A percentile compares a stretch with the other conserved stretches of the same genome.
These are phyloP conservation scores for Pseudopyricularia javanii DNA, from an alignment of 2,329 filamentous ascomycete genomes.

Conservation along the genomic window DNA sequence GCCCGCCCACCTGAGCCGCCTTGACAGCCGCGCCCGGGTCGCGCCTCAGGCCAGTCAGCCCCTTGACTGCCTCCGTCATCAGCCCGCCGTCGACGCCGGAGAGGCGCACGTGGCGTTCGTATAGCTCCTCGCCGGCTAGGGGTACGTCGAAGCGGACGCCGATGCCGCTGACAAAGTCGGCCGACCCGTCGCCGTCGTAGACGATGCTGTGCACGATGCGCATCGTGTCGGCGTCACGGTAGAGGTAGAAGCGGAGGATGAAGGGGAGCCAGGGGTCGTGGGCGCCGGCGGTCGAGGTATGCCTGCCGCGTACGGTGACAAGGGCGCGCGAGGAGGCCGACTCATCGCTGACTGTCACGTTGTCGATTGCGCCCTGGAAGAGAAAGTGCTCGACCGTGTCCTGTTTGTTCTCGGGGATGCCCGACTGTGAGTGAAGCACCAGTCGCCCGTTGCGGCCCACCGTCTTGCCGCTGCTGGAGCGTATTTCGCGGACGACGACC, in stretches of 20 bases:
- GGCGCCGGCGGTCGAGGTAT: constrained; percentile 28
- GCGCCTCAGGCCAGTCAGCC: constrained; percentile 43
- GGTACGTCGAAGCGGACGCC: constrained; percentile 45
- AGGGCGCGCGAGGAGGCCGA: constrained; percentile 7
- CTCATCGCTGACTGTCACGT: constrained; percentile 32
- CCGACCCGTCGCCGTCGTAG: constrained; percentile 34
- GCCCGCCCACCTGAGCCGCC: constrained; percentile 35
- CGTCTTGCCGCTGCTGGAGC: constrained; percentile 24
- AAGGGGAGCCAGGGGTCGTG: constrained; percentile 34
- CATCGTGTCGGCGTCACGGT: constrained; percentile 41
- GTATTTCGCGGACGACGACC: constrained; percentile 24
- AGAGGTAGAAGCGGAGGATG: constrained; percentile 44
- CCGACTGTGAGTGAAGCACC: constrained; percentile 38
- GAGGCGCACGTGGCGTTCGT: constrained; percentile 46
- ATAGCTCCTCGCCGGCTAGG: constrained; percentile 35
- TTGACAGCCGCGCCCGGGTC: constrained; percentile 38
- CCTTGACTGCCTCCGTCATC: constrained; percentile 44
- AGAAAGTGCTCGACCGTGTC: constrained; percentile 24
- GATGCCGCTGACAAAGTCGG: constrained; percentile 39
- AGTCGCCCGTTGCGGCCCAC: constrained; percentile 35
- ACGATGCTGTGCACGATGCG: constrained; percentile 42
- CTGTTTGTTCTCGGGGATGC: constrained; percentile 20
- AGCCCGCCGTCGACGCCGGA: constrained; percentile 42
- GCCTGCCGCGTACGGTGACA: constrained; percentile 1
- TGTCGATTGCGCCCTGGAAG: constrained; percentile 37